These are phyloP conservation scores for Candida michaelii DNA, from an alignment of 805 yeast species.

Conservation along the genomic window DNA sequence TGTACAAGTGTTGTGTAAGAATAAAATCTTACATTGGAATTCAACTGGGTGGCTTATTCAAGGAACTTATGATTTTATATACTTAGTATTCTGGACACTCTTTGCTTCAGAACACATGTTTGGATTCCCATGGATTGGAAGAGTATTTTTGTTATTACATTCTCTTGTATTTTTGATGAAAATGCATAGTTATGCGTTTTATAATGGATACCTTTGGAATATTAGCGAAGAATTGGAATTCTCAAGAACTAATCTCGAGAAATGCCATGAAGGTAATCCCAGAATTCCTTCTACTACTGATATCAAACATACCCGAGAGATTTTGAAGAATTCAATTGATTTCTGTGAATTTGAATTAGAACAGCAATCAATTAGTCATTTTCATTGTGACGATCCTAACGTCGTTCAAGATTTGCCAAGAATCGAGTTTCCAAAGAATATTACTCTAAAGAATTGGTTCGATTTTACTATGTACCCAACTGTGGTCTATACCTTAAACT, in stretches of 20 bases:
- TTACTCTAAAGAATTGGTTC: conserved; percentile 65
- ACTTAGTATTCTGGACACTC: conserved; percentile 52
- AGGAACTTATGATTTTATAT: conserved; percentile 52
- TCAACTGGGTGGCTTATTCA: conserved; percentile 64
- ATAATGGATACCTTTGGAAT: conserved; percentile 85
- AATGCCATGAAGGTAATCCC: conserved; percentile 30
- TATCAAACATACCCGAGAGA: conserved; percentile 23
- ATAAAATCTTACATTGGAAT: conserved; percentile 56
- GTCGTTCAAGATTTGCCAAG: conserved; percentile 2
- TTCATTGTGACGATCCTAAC: conserved; percentile 12
- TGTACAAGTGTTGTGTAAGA: conserved; percentile 56
- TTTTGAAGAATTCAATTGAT: conserved; percentile 49
- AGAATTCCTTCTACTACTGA: conserved; percentile 22
- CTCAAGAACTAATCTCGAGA: conserved; percentile 45
- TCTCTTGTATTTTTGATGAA: conserved; percentile 89
- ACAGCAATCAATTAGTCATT: conserved; percentile 43
- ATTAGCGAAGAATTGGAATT: conserved; percentile 53
- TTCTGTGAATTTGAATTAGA: conserved; percentile 75
- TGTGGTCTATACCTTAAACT: conserved; percentile 76
- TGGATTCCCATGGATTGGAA: conserved; percentile 85
- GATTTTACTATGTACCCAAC: conserved; percentile 87
- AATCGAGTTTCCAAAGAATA: conserved; percentile 67
- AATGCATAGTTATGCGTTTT: conserved; percentile 89
- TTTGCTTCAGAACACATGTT: conserved; percentile 49
- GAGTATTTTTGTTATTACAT: conserved; percentile 81